phyloP scores from a whole-genome alignment of 2,329 filamentous ascomycete species.

The Ophiocordyceps robertsii region DNA sequence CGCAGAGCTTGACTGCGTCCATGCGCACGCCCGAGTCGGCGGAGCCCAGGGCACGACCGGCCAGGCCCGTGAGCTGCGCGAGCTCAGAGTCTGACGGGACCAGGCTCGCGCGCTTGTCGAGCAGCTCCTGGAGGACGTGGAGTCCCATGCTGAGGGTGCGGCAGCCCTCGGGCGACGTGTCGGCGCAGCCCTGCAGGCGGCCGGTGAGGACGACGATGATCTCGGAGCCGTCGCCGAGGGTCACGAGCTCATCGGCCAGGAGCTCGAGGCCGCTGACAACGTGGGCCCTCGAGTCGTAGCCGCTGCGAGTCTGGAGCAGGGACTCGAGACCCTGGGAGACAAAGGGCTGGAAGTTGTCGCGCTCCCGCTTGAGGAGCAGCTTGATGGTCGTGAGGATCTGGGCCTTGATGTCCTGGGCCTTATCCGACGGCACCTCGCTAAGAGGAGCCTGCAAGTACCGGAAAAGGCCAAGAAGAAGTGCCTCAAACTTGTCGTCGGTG shows the following conservation, averaged over 20 bases:
- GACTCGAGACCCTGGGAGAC: slow-evolving; percentile 55
- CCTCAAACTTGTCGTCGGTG: slow-evolving; percentile 54
- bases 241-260: slow-evolving; percentile 58
- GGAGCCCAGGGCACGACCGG: slow-evolving; percentile 45
- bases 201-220: slow-evolving; percentile 40
- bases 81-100: slow-evolving; percentile 38
- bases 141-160: slow-evolving; percentile 49
- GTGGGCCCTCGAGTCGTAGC: slow-evolving; percentile 56
- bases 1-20: slow-evolving; percentile 69
- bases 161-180: slow-evolving; percentile 29
- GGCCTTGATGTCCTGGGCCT: slow-evolving; percentile 58
- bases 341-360: slow-evolving; percentile 52
- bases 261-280: slow-evolving; percentile 63
- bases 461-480: slow-evolving; percentile 54
- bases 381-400: slow-evolving; percentile 65
- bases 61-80: slow-evolving; percentile 33
- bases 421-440: slow-evolving; percentile 41
- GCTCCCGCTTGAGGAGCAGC: slow-evolving; percentile 55
- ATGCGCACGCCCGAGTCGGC: slow-evolving; percentile 51
- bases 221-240: slow-evolving; percentile 48
- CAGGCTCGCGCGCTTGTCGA: slow-evolving; percentile 36
- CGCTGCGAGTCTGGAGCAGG: slow-evolving; percentile 49
- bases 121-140: slow-evolving; percentile 45
- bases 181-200: slow-evolving; percentile 28
- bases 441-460: slow-evolving; percentile 56